Conservation (phyloP, 75 land plant species). For the Cupressus sempervirens region DNA sequence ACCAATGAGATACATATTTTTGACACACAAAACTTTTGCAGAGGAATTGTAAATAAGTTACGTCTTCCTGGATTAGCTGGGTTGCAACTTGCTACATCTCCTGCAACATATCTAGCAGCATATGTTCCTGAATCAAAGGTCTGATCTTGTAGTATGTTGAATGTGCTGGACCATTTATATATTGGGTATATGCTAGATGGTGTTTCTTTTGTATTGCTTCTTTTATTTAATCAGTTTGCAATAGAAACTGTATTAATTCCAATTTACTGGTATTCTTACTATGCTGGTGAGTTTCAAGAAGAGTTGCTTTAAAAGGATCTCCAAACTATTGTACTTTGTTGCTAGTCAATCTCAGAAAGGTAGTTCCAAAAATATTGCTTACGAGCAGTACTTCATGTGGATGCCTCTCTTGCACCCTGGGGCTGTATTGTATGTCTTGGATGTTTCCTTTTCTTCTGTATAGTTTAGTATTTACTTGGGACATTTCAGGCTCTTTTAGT, state of each 20-base stretch:
- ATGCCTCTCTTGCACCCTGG: too few species aligned
- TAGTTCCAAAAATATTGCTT: neutral
- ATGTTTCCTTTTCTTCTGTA: too few species aligned
- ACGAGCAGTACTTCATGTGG: too few species aligned
- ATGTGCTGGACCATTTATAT: neutral
- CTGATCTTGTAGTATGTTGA: constrained; percentile 3
- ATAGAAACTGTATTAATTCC: neutral
- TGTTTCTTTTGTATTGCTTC: neutral
- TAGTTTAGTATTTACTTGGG: too few species aligned
- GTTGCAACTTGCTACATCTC: constrained; percentile 68
- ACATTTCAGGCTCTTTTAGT: too few species aligned
- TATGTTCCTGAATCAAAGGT: constrained; percentile 97
- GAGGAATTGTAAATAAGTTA: constrained; percentile 61
- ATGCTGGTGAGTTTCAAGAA: neutral
- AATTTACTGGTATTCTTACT: neutral
- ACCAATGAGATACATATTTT: constrained; percentile 94
- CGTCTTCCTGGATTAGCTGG: constrained; percentile 81
- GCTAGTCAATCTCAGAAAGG: neutral
- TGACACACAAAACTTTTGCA: constrained; percentile 68
- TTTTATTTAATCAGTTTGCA: neutral
- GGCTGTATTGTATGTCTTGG: too few species aligned
- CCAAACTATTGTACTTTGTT: neutral
- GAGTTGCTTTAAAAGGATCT: neutral
- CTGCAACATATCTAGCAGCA: constrained; percentile 81
- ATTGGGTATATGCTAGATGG: neutral